Base-by-base conservation (phyloP, 1,139 yeast species). In the Lizanozyma gosingica region DNA sequence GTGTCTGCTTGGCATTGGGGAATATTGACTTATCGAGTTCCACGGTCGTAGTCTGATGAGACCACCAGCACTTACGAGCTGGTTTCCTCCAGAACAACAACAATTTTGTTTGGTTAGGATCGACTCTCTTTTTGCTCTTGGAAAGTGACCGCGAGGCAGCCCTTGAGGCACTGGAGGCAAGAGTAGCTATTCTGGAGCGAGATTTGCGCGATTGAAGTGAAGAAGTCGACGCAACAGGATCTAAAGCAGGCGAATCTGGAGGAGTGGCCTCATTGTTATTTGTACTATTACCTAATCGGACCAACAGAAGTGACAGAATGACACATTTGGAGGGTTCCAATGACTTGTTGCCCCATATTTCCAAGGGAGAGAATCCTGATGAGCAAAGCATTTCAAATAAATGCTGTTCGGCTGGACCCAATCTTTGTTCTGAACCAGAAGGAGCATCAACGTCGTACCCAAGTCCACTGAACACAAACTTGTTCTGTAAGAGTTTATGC, bases 51-150 rank as follows among this genome's bases (percentile, higher is more conserved):
- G 70, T 65, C 37, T 78, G 78, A 52, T 83, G 83, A 11, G 85
- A 83, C 99, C 99, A 94, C 99, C 99, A 94, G 63, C 99, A 94
- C 58, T 94, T 94, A 55, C 98, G 74, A 1, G 99, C 99, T 0
- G 99, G 99, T 56, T 92, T 92, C 47, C 96, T 75, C 98, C 98
- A 94, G 57, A 94, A 94, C 43, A 94, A 67, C 34, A 94, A 70
- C 41, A 94, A 71, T 57, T 94, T 92, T 33, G 92, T 85, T 41
- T 68, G 71, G 48, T 60, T 65, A 35, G 61, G 50, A 37, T 64
- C 64, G 11, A 50, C 54, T 8, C 14, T 14, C 17, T 35, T 15
- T 11, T 15, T 63, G 16, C 64, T 61, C 44, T 63, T 55, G 2
- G 67, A 62, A 34, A 65, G 59, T 1, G 74, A 67, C 32, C 65